Conservation (phyloP, 176 grass and related monocot species). For the Coix lacrymajobi region DNA sequence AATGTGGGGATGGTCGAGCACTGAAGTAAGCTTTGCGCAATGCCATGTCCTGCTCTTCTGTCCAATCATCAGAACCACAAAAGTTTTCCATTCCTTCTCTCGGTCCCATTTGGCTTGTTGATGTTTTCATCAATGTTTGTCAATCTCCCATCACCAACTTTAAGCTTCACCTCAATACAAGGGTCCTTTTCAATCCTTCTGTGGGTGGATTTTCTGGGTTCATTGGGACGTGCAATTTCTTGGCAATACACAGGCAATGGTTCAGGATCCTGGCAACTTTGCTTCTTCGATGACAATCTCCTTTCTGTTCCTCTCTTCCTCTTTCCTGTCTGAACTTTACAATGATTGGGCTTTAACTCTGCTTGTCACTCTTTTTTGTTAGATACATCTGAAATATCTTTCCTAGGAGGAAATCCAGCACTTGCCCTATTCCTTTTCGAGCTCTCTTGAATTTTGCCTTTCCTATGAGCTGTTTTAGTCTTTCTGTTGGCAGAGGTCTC, state of each 20-base stretch:
- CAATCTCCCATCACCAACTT: not conserved
- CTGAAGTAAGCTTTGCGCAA: constrained; percentile 59
- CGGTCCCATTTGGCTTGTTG: constrained; percentile 29
- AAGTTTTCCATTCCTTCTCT: constrained; percentile 16
- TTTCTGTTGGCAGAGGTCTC: not conserved
- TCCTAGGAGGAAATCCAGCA: not conserved
- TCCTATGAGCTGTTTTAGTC: not conserved
- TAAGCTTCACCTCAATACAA: constrained; percentile 8
- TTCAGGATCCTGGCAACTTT: not conserved
- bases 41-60: constrained; percentile 53
- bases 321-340: not conserved
- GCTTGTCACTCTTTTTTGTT: constrained; percentile 1
- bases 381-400: not conserved
- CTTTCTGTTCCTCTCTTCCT: constrained; percentile 23
- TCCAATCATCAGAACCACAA: constrained; percentile 43
- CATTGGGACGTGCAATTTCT: constrained; percentile 12
- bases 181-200: not conserved
- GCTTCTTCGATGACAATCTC: not conserved
- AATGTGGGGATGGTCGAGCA: constrained; percentile 68
- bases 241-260: not conserved
- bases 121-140: not conserved
- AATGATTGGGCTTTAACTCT: not conserved
- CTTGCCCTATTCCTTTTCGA: not conserved
- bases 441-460: not conserved
- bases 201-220: not conserved